Base-by-base conservation (phyloP, 495 filamentous ascomycete genomes). In the Lepraria neglecta region DNA sequence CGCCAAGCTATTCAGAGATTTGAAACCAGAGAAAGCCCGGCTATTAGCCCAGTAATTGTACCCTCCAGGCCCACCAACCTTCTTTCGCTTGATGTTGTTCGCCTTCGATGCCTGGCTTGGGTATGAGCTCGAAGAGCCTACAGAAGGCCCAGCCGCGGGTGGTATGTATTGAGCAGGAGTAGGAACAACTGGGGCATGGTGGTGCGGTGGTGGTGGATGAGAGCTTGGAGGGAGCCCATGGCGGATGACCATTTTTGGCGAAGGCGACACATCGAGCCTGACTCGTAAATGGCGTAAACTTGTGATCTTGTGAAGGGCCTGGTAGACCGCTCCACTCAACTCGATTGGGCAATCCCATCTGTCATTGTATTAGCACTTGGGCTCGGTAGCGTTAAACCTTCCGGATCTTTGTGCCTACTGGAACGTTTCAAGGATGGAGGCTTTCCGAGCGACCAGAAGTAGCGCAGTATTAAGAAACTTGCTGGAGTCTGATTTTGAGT, bases 321-420 rank as follows among this genome's bases (percentile, higher is more conserved):
- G 72, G 69, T 82, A 85, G n/a, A 86, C 75, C 19, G 74, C 75
- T 12, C 80, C 74, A 64, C 78, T 82, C 1, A 87, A 72, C 63
- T 86, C 84, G 31, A 84, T 77, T 17, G 82, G 77, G 42, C 82
- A 78, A 68, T 85, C 82, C 84, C 84, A 87, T 61, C 80, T 84
- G 44, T 19, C 17, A 50, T 33, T 57, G 21, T 6, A 14, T 60
- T 12, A 64, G 66, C 43, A 69, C 21, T 43, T 44, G 30, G 33
- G 27, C 35, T 21, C n/a, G 11, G 33, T 33, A 38, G 44, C 50
- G 35, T n/a, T n/a, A 28, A 31, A 7, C 35, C 42, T 15, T 2
- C 6, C 14, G 5, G 54, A 17, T 11, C 12, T 15, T 30, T 40
- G 50, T 12, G 65, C 76, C 60, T 65, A 82, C 81, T 70, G 74